phyloP scores from a whole-genome alignment of 192 early-diverging fungal genomes.

The Dissophora ornata region DNA sequence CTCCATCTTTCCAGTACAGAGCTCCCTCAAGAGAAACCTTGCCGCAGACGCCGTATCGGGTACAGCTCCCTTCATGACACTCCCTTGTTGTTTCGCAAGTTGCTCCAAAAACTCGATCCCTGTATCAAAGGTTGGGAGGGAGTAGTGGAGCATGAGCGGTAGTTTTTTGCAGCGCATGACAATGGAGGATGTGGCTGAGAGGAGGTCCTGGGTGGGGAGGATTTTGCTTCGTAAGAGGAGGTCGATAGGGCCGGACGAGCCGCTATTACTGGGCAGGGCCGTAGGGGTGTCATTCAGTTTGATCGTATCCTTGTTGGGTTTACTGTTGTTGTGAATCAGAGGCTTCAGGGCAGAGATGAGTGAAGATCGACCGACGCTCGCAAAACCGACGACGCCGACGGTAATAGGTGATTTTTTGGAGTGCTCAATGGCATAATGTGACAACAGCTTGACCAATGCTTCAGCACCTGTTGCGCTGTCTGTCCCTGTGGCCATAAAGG shows the following conservation, averaged over 20 bases:
- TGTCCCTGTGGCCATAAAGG: background rate
- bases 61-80: constrained; percentile 4
- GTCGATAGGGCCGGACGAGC: constrained; percentile 1
- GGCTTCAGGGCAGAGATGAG: constrained; percentile 5
- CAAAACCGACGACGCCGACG: constrained; percentile 8
- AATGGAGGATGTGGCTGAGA: constrained; percentile 3
- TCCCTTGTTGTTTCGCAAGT: background rate
- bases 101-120: constrained; percentile 1
- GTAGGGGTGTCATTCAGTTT: background rate
- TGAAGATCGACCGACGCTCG: constrained; percentile 10
- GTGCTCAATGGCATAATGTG: background rate
- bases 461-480: background rate
- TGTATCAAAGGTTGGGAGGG: background rate
- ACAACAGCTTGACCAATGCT: background rate
- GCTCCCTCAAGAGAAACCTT: constrained; percentile 3
- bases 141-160: constrained; percentile 1
- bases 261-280: background rate
- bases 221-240: background rate
- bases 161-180: constrained; percentile 7
- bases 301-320: background rate
- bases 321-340: background rate
- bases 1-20: background rate
- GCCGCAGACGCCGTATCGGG: background rate
- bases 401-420: background rate
- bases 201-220: background rate